Evolutionary conservation across 257 asterid genomes (phyloP).

Genomic region (Nicotiana tomentosiformis): DNA sequence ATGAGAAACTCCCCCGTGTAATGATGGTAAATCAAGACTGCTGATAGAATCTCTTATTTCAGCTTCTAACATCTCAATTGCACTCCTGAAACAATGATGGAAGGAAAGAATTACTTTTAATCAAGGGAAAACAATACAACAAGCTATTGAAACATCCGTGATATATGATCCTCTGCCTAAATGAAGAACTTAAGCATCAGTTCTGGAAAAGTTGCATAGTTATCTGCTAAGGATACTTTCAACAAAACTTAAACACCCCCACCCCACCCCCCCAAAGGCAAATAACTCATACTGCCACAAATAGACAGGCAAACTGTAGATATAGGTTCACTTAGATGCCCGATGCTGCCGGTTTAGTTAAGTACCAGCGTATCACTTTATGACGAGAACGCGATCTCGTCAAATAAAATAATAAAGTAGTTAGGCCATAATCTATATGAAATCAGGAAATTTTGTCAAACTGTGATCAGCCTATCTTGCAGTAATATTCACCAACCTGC

Average conservation of each 20-base stretch:
- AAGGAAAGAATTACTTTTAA: not conserved
- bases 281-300: not conserved
- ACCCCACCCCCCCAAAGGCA: too few species aligned
- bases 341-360: too few species aligned
- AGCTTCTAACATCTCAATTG: slow-evolving; percentile 76
- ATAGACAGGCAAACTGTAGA: too few species aligned
- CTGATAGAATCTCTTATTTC: slow-evolving; percentile 46
- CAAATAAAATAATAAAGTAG: not conserved
- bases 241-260: not conserved
- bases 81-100: slow-evolving; percentile 51
- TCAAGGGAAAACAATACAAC: not conserved
- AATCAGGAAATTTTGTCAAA: not conserved
- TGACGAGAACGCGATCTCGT: not conserved
- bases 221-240: not conserved
- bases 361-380: not conserved
- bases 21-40: slow-evolving; percentile 21
- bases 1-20: slow-evolving; percentile 23
- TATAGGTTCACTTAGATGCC: too few species aligned
- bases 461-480: not conserved
- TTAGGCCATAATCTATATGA: not conserved
- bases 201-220: not conserved
- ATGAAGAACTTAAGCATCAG: slow-evolving; percentile 7
- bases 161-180: not conserved
- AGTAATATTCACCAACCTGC: slow-evolving; percentile 55
- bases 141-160: not conserved